Conservation (phyloP, 768 basidiomycete genomes). For the Mycena leptocephala region DNA sequence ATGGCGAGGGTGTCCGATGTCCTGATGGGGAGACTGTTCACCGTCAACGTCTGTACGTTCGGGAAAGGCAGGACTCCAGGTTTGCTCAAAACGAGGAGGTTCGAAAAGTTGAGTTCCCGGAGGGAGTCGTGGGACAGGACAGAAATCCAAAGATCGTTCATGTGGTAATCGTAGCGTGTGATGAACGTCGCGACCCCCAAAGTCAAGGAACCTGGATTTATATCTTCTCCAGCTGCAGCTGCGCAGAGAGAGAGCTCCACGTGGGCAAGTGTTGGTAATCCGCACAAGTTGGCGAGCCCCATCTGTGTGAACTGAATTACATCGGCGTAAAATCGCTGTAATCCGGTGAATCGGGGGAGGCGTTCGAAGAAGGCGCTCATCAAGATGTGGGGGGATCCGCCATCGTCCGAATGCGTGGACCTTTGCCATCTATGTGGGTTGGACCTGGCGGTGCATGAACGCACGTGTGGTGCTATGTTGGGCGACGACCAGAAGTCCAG, state of each 20-base stretch:
- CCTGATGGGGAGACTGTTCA: neutral
- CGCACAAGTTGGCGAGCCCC: no score
- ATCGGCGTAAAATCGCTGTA: no score
- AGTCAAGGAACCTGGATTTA: neutral
- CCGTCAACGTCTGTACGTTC: neutral
- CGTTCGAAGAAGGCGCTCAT: no score
- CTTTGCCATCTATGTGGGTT: no score
- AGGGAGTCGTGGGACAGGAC: no score
- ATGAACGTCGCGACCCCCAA: neutral
- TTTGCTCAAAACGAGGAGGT: neutral
- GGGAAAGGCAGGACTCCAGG: neutral
- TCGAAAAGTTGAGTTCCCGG: neutral
- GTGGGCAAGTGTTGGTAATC: no score
- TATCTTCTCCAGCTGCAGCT: neutral
- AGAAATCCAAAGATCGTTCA: neutral
- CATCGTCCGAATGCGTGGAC: no score
- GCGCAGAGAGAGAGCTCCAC: no score
- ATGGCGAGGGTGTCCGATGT: neutral
- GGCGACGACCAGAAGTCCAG: neutral
- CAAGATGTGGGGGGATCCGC: neutral
- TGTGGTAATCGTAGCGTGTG: neutral
- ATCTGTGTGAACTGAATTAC: no score
- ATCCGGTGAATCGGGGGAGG: no score
- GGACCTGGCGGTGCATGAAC: no score
- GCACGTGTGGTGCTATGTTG: neutral